Conservation (phyloP, 805 yeast species). For the Clavispora fructus region DNA sequence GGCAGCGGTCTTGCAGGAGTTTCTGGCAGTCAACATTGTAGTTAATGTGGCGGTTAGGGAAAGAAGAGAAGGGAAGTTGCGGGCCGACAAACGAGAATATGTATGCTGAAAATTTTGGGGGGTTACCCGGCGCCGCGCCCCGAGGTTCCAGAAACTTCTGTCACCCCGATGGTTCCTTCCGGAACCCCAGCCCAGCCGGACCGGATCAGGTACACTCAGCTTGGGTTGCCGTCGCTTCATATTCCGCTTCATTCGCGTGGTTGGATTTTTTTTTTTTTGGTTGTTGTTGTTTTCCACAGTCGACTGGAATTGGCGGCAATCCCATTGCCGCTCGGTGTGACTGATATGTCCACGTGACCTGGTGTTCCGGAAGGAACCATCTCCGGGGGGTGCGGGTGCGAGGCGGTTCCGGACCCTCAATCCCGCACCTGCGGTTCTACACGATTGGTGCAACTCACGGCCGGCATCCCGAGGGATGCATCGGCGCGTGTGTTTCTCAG, state of each 20-base stretch:
- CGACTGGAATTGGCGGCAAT: too few species aligned
- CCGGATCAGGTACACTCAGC: too few species aligned
- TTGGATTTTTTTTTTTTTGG: too few species aligned
- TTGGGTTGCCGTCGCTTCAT: too few species aligned
- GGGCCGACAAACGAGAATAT: slow-evolving; percentile 1
- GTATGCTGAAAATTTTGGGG: slow-evolving; percentile 14
- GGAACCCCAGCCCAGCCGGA: background rate
- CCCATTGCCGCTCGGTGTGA: background rate
- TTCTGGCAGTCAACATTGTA: slow-evolving; percentile 41
- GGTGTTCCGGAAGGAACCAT: background rate
- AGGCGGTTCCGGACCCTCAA: background rate
- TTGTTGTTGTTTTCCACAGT: too few species aligned
- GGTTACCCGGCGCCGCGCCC: slow-evolving; percentile 19
- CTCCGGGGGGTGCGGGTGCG: background rate
- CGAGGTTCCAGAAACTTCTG: slow-evolving; percentile 15
- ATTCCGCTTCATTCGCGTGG: too few species aligned
- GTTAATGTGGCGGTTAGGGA: background rate
- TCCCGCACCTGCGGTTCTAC: background rate
- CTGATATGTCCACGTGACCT: background rate
- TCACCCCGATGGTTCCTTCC: background rate
- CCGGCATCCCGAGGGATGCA: background rate
- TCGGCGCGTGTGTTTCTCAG: background rate
- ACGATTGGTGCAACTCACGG: background rate
- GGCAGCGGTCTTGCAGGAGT: slow-evolving; percentile 31
- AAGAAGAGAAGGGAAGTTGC: slow-evolving; percentile 9